Evolutionary conservation across 1,284 basidiomycete genomes (phyloP), one percentile per base, ranked within the genome.

Genomic region (Malassezia sympodialis): DNA sequence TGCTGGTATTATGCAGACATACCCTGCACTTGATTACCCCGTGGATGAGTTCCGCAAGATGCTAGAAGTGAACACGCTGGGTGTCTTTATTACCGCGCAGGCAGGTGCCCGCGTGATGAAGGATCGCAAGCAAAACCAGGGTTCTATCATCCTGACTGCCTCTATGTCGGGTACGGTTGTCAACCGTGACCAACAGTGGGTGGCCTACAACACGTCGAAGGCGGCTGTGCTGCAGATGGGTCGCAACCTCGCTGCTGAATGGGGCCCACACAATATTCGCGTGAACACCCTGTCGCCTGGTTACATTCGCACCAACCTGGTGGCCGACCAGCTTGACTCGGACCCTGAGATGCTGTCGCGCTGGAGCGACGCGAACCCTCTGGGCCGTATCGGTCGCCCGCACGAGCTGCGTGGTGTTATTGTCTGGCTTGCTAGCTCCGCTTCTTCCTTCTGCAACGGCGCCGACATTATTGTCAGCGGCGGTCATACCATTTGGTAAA

Each of bases 161-260:
- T 88, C 85, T 56, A 89, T 90, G 86, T 86, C 84, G 42, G 88
- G 87, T 15, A 83, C 83, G 49, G 83, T 90, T 62, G 86, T 86
- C 50, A 89, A 89, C 77, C 82, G 78, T 76, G 87, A 65, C 75
- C 61, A 71, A 66, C 53, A 82, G n/a, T 87, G 84, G 84, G 80
- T 83, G 42, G 82, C 84, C 17, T 87, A 87, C 77, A 88, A 88
- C 76, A 80, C 82, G 49, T 86, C 84, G 76, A 89, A 89, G 76
- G 82, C 84, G 2, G 87, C 84, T 2, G 84, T 89, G 7, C 75
- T 87, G 41, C 87, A 89, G 76, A 86, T 88, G 83, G 83, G 78
- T 19, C 81, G 86, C 59, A 88, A 84, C 76, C 82, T 89, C 80
- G 87, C 88, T 3, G 85, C 85, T 72, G 88, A 90, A 72, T 81